phyloP scores from a whole-genome alignment of 2,329 filamentous ascomycete species.

The Claviceps sp. region DNA sequence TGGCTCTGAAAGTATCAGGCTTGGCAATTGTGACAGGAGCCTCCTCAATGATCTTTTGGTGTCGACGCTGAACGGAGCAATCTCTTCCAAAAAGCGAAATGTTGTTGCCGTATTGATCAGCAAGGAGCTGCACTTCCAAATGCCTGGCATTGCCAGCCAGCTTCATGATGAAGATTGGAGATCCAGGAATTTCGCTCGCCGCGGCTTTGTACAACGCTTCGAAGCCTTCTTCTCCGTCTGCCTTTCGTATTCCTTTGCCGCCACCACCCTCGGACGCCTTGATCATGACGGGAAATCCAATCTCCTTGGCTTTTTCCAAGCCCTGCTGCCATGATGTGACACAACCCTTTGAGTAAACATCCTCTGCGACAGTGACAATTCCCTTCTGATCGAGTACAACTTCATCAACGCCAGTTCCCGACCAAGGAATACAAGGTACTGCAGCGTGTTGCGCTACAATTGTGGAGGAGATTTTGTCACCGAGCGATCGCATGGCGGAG shows the following conservation, averaged over 20 bases:
- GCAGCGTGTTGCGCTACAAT: conserved; percentile 95
- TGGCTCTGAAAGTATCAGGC: conserved; percentile 74
- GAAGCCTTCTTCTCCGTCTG: conserved; percentile 73
- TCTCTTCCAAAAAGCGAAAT: conserved; percentile 97
- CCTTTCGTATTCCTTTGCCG: conserved; percentile 98
- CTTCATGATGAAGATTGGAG: conserved; percentile 99
- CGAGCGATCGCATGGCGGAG: conserved; percentile 95
- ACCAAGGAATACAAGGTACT: conserved; percentile 99
- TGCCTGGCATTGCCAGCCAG: conserved; percentile 90
- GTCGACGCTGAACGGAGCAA: conserved; percentile 93
- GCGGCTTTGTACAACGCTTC: conserved; percentile 84
- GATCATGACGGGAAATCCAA: conserved; percentile 98
- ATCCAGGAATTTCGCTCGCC: conserved; percentile 93
- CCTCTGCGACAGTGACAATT: conserved; percentile 82
- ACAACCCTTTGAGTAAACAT: conserved; percentile 81
- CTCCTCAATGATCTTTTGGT: conserved; percentile 99
- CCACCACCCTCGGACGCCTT: conserved; percentile 99
- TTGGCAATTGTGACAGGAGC: conserved; percentile 95
- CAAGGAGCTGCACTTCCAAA: conserved; percentile 91
- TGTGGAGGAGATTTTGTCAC: conserved; percentile 98
- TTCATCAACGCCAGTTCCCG: conserved; percentile 75
- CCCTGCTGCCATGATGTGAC: conserved; percentile 84
- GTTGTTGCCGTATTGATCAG: conserved; percentile 99
- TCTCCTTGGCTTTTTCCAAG: conserved; percentile 70
- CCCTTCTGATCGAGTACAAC: conserved; percentile 68